Evolutionary conservation across 306 rosid genomes (phyloP).

Genomic region (Astragalus glycyphyllos): DNA sequence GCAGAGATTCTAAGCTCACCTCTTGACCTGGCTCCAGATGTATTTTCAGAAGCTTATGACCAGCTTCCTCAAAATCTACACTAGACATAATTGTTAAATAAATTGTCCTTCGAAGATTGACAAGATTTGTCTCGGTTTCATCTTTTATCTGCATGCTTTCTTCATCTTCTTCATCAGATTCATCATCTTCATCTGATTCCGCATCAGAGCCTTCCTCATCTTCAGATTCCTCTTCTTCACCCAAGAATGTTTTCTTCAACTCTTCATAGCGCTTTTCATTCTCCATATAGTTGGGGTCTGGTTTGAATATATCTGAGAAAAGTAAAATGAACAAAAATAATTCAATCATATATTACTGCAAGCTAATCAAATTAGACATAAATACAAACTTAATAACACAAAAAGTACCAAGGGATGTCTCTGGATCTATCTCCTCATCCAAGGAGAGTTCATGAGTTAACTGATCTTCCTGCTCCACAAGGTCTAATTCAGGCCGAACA

Average conservation of each 20-base stretch:
- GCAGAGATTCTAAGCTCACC: conserved; percentile 53
- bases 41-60: conserved; percentile 94
- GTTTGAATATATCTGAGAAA: conserved; percentile 77
- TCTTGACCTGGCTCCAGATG: conserved; percentile 99
- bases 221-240: conserved; percentile 92
- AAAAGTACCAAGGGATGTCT: conserved; percentile 48
- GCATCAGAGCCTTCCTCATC: conserved; percentile 79
- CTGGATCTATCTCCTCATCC: conserved; percentile 56
- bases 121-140: conserved; percentile 93
- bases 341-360: conserved; percentile 5
- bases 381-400: conserved; percentile 18
- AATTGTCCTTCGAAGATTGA: conserved; percentile 88
- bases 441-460: conserved; percentile 54
- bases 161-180: conserved; percentile 72
- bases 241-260: conserved; percentile 76
- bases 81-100: conserved; percentile 95
- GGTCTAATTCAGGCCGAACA: conserved; percentile 57
- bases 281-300: conserved; percentile 75
- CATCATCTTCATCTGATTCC: conserved; percentile 71
- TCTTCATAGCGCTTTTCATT: conserved; percentile 86
- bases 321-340: conserved; percentile 23
- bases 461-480: conserved; percentile 62
- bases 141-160: conserved; percentile 77
- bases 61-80: conserved; percentile 98
- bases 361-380: conserved; percentile 22